These are phyloP conservation scores for Thymus quinquecostatus DNA, from an alignment of 257 asterid species.

Conservation along the genomic window DNA sequence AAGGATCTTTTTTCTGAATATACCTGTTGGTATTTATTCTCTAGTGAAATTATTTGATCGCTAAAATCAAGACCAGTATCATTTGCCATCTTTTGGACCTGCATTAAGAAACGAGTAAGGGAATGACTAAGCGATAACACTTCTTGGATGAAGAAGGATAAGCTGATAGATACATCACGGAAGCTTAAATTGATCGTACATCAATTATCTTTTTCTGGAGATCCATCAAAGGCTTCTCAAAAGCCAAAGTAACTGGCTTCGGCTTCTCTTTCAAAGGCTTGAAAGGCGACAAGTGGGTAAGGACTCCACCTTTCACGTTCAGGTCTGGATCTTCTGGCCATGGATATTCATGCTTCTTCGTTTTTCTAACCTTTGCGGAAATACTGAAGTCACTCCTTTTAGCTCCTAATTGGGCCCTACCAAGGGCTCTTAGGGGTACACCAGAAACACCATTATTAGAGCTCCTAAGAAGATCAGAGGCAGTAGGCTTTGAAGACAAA, in stretches of 20 bases:
- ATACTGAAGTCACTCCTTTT: slow-evolving; percentile 54
- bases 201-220: slow-evolving; percentile 79
- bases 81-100: slow-evolving; percentile 90
- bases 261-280: slow-evolving; percentile 92
- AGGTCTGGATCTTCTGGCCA: slow-evolving; percentile 79
- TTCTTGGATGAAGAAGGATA: not conserved
- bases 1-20: slow-evolving; percentile 22
- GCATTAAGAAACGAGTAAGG: slow-evolving; percentile 28
- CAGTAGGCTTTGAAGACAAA: slow-evolving; percentile 60
- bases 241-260: slow-evolving; percentile 89
- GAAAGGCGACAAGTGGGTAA: slow-evolving; percentile 78
- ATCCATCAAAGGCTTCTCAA: slow-evolving; percentile 82
- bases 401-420: slow-evolving; percentile 60
- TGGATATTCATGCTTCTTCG: slow-evolving; percentile 69
- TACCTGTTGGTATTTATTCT: slow-evolving; percentile 87
- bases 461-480: slow-evolving; percentile 80
- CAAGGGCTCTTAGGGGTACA: slow-evolving; percentile 65
- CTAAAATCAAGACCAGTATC: slow-evolving; percentile 90
- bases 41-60: slow-evolving; percentile 69
- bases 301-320: slow-evolving; percentile 83
- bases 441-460: slow-evolving; percentile 64
- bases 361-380: slow-evolving; percentile 59
- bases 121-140: slow-evolving; percentile 10
- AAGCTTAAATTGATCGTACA: slow-evolving; percentile 42
- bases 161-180: not conserved